Evolutionary conservation across 805 yeast genomes (phyloP), one percentile per base, ranked within the genome.

Genomic region (Candida xyloterini): DNA sequence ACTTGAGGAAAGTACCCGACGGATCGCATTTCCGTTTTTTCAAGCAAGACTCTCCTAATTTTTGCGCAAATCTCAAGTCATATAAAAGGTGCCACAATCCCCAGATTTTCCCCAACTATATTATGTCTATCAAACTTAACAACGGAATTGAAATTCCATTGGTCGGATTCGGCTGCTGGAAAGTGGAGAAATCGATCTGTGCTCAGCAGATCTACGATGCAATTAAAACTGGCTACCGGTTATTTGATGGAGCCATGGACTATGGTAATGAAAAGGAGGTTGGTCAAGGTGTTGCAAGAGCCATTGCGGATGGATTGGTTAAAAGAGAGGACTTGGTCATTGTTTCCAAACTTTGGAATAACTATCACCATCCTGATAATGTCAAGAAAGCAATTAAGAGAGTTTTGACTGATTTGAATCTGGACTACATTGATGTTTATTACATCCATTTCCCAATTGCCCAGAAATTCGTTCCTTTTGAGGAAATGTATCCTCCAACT

Each of bases 391-490:
- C 89, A 28, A 67, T 85, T 53, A 65, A 79, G 55, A 76, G 71
- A 53, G 81, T 87, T 26, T 70, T 88, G 52, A 52, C 62, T 20
- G 95, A 86, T 62, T 69, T 89, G 69, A 70, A 76, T 11, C 68
- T 87, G 50, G 95, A 84, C 34, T 88, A 88, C 69, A 49, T 88
- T 46, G 96, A 88, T 64, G 66, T 88, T 52, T 86, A 78, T 69
- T 82, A 84, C 66, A 85, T 88, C 59, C 96, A 88, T 62, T 88
- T 88, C 79, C 96, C 96, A 56, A 73, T 88, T 62, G 85, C 96
- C 15, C 82, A 81, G 66, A 81, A 81, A 58, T 86, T 71, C 59
- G 90, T 88, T 25, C 91, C 90, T 40, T 71, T 85, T 46, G 88
- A 80, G 45, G 84, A 75, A 48, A 76, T 75, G 47, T 88, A 87